phyloP scores from a whole-genome alignment of 176 grass and related monocot species.

The Triticum timopheevii region DNA sequence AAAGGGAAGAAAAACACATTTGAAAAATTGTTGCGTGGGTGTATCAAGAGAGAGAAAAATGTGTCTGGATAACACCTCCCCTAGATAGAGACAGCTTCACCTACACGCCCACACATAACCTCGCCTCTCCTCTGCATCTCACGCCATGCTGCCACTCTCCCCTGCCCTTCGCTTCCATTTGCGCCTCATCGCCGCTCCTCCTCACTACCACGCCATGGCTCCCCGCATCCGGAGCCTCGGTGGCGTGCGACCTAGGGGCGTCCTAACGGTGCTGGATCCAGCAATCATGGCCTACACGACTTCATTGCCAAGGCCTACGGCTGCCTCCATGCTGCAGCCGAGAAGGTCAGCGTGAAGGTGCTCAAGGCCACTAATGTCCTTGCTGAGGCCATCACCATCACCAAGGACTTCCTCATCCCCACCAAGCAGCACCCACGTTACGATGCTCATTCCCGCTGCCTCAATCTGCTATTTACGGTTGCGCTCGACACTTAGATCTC shows the following conservation, averaged over 20 bases:
- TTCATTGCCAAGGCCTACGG: constrained; percentile 46
- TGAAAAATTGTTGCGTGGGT: too few relatives aligned
- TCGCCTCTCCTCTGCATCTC: too few relatives aligned
- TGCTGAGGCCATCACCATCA: constrained; percentile 62
- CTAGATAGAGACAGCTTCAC: too few relatives aligned
- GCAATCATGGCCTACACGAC: constrained; percentile 70
- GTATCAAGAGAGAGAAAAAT: too few relatives aligned
- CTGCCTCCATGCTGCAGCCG: constrained; percentile 46
- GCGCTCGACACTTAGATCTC: constrained; percentile 21
- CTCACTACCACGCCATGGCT: too few relatives aligned
- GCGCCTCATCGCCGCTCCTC: constrained; percentile 50
- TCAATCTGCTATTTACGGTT: background rate
- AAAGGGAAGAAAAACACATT: too few relatives aligned
- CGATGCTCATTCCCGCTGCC: background rate
- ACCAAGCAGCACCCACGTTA: constrained; percentile 70
- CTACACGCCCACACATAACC: too few relatives aligned
- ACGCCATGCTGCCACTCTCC: too few relatives aligned
- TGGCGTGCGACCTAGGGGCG: constrained; percentile 34
- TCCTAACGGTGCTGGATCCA: constrained; percentile 45
- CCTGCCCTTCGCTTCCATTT: too few relatives aligned
- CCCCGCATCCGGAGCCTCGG: constrained; percentile 22
- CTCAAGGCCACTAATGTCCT: constrained; percentile 66
- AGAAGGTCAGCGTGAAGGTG: constrained; percentile 81
- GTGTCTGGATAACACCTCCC: too few relatives aligned
- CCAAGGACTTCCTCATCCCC: constrained; percentile 66